Base-by-base conservation (phyloP, 768 basidiomycete species). In the Chlorophyllum brunneum region DNA sequence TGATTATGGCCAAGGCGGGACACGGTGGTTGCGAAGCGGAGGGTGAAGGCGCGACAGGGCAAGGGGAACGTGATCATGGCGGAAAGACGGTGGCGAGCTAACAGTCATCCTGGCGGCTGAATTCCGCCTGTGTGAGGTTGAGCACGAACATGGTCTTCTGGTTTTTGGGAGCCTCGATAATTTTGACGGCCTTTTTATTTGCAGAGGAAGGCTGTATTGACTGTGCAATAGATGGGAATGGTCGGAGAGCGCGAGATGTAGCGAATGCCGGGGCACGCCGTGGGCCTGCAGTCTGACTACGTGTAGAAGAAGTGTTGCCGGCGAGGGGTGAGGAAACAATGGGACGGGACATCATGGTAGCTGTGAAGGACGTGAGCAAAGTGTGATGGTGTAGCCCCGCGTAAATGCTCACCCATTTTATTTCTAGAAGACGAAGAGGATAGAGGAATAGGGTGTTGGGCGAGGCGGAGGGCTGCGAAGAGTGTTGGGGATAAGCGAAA, bases 41-140 rank as follows among this genome's bases (percentile, higher is more conserved):
- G 15, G 34, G 13, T 16, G 34, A 13, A 11, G 6, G 15, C 13
- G 13, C 30, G 67, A 74, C 59, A 70, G 73, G n/a, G 78, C 46
- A 36, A 33, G 23, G 38, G 18, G 34, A n/a, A 40, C 22, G n/a
- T 4, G 11, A n/a, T 16, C 8, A 43, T 1, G 51, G 15, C 26
- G 7, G 40, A 15, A 27, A 34, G 44, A 41, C 34, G 27, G 51
- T 40, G 40, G 54, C 30, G 39, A 18, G 30, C 51, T 45, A 24
- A 26, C 31, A 30, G 20, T 50, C 50, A 40, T 70, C 72, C 67
- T 83, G 84, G 61, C 88, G 75, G 67, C 87, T 79, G 65, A 93
- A 77, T 65, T 93, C 90, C 6, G 81, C 88, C 65, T 90, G 90
- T 0, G 90, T 91, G 52, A 93, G 76, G 67, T 92, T 79, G 47